Evolutionary conservation across 495 filamentous ascomycete genomes (phyloP).

Genomic region (Neurospora cerealis): DNA sequence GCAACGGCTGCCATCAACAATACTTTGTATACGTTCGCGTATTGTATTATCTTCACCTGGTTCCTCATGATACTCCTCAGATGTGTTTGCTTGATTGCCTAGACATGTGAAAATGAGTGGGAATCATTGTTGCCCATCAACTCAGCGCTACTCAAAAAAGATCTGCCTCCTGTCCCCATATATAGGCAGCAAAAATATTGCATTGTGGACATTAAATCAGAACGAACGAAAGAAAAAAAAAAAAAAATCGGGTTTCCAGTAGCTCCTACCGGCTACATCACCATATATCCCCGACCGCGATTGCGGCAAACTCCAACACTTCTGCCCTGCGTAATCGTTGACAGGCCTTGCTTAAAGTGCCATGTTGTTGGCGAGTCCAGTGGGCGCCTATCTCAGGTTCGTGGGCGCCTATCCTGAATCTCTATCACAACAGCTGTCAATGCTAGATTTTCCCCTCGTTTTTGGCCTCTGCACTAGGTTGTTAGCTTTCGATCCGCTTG

Average conservation of each 20-base stretch:
- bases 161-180: not conserved
- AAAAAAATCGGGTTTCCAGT: not conserved
- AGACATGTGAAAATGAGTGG: not conserved
- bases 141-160: not conserved
- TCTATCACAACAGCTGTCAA: not conserved
- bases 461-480: constrained; percentile 12
- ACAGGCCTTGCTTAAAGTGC: not conserved
- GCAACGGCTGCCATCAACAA: not conserved
- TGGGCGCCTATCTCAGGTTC: not conserved
- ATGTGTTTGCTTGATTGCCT: not conserved
- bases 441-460: constrained; percentile 43
- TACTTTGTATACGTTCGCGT: not conserved
- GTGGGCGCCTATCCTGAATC: not conserved
- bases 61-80: not conserved
- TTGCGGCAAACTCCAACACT: not conserved
- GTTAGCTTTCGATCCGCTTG: constrained; percentile 5
- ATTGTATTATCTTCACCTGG: not conserved
- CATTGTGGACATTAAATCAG: not conserved
- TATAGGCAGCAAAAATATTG: not conserved
- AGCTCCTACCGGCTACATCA: not conserved
- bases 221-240: not conserved
- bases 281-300: not conserved
- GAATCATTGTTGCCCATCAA: not conserved
- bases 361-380: not conserved
- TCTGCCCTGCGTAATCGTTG: not conserved